phyloP scores from a whole-genome alignment of 108 stramenopile genomes.

The Discostella stelligeroides region DNA sequence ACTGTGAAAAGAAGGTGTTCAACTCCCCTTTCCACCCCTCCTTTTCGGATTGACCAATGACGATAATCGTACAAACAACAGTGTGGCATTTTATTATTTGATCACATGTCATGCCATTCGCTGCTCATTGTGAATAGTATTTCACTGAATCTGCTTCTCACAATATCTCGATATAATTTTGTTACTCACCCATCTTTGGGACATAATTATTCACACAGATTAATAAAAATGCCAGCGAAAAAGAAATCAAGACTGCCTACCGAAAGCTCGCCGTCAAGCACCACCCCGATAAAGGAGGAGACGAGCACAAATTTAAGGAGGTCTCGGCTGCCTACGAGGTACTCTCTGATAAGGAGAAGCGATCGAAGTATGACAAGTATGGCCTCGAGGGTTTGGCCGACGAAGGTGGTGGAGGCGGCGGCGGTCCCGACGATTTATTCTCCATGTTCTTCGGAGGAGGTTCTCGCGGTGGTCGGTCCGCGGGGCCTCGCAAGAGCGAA shows the following conservation, averaged over 20 bases:
- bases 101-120: too few relatives aligned
- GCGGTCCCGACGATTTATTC: slow-evolving; percentile 85
- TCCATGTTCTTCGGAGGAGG: slow-evolving; percentile 96
- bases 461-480: slow-evolving; percentile 55
- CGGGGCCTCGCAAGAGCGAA: slow-evolving; percentile 90
- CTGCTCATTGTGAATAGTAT: too few relatives aligned
- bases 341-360: slow-evolving; percentile 85
- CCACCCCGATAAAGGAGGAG: slow-evolving; percentile 92
- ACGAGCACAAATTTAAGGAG: slow-evolving; percentile 93
- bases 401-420: slow-evolving; percentile 63
- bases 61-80: too few relatives aligned
- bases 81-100: too few relatives aligned
- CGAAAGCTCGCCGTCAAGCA: slow-evolving; percentile 84
- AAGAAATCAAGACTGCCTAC: slow-evolving; percentile 91
- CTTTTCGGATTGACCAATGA: too few relatives aligned
- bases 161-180: not conserved
- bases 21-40: too few relatives aligned
- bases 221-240: slow-evolving; percentile 68
- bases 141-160: not conserved
- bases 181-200: not conserved
- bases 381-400: slow-evolving; percentile 88
- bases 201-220: slow-evolving; percentile 51
- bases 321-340: slow-evolving; percentile 90
- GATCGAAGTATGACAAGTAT: slow-evolving; percentile 87
- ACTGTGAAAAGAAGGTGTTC: too few relatives aligned